phyloP scores from a whole-genome alignment of 257 asterid species.

The Forsythia suspensa region DNA sequence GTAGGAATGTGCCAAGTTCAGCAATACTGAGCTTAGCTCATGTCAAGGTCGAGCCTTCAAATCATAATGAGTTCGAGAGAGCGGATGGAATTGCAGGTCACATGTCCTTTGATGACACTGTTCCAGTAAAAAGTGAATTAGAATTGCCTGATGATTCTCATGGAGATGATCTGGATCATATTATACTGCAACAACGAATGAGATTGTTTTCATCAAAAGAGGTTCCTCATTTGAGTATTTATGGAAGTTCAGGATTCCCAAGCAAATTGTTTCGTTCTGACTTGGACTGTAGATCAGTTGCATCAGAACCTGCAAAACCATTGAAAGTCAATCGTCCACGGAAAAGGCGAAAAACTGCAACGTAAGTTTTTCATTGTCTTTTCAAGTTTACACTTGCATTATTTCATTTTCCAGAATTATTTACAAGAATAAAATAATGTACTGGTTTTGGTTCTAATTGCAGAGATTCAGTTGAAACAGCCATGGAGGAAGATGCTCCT shows the following conservation, averaged over 20 bases:
- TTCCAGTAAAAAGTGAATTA: conserved; percentile 47
- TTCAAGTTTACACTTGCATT: background rate
- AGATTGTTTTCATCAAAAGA: conserved; percentile 43
- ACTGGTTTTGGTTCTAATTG: conserved; percentile 27
- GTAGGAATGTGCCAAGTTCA: conserved; percentile 19
- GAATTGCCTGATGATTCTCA: conserved; percentile 30
- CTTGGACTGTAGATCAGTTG: conserved; percentile 30
- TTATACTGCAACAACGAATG: conserved; percentile 66
- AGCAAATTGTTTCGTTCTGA: conserved; percentile 33
- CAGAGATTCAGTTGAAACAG: conserved; percentile 87
- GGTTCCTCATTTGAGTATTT: conserved; percentile 29
- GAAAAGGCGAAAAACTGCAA: conserved; percentile 78
- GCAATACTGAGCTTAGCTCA: conserved; percentile 23
- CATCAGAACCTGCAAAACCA: conserved; percentile 39
- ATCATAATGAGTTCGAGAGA: conserved; percentile 25
- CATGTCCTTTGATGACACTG: conserved; percentile 27
- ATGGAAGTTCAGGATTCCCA: conserved; percentile 29
- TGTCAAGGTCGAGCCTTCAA: conserved; percentile 53
- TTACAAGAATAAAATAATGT: conserved; percentile 11
- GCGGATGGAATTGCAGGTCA: conserved; percentile 23
- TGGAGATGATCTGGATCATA: conserved; percentile 70
- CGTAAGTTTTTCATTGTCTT: conserved; percentile 47
- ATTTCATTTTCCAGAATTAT: conserved; percentile 5
- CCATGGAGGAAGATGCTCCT: conserved; percentile 99
- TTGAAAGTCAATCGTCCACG: conserved; percentile 46